Evolutionary conservation across 495 filamentous ascomycete species (phyloP), one percentile per base, ranked within the genome.

Genomic region (Penicillium desertorum): DNA sequence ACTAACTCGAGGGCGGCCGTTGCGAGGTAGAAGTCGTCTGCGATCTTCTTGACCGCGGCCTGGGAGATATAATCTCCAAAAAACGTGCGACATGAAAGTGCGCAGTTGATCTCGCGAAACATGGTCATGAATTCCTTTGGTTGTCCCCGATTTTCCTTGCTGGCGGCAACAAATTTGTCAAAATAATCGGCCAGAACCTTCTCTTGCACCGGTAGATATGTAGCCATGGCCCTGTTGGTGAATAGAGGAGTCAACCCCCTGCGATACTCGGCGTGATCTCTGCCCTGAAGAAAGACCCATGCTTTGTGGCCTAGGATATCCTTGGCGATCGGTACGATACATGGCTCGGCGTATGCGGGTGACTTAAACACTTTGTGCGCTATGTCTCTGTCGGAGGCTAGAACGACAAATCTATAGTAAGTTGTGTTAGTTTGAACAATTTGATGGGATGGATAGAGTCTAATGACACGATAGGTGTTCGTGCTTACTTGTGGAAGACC

Each of bases 261-360:
- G 59, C 92, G 88, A 73, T 92, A 97, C 64, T 97, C 92, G 56
- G 93, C 84, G 64, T 97, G 92, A 39, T 82, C 83, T 71, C 88
- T 92, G 41, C 92, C 92, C 62, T 96, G 89, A 47, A 97, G 79
- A 74, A 97, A 97, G 3, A 97, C 92, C 90, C 90, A 97, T 74
- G 93, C 92, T 53, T 82, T 86, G 47, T 84, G 82, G 29, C 92
- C 88, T 39, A 97, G 82, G 32, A 97, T 86, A 70, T 96, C 95
- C 71, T 88, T 86, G 32, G 92, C 92, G 47, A 88, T 83, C 71
- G 96, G 91, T 39, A 97, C 92, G 48, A 97, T 86, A 69, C 92
- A 96, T 30, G 92, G 92, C 73, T 95, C 93, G 54, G 92, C 88
- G 64, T 86, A 96, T 22, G 73, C 60, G 10, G 92, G 92, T 53